Conservation (phyloP, 2,329 filamentous ascomycete species). For the Colletotrichum sp. region DNA sequence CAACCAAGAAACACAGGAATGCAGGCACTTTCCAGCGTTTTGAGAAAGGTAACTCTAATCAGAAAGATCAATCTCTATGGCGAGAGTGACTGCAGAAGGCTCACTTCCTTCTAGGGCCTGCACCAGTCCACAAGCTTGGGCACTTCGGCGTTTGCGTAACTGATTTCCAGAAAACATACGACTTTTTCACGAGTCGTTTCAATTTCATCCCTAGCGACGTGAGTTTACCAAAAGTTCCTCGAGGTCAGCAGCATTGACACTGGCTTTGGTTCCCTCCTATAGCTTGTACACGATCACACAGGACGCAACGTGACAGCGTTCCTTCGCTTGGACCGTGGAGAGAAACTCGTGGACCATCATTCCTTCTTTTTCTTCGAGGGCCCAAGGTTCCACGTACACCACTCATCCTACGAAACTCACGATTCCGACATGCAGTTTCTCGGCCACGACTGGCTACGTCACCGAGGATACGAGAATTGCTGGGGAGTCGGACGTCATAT, state of each 20-base stretch:
- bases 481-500: slow-evolving; percentile 77
- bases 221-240: neutral
- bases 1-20: slow-evolving; percentile 45
- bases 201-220: slow-evolving; percentile 58
- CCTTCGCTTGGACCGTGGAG: slow-evolving; percentile 48
- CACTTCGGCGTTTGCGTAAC: slow-evolving; percentile 61
- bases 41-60: slow-evolving; percentile 23
- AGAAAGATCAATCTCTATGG: neutral
- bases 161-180: slow-evolving; percentile 49
- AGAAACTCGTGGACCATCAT: slow-evolving; percentile 54
- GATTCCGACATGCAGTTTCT: slow-evolving; percentile 74
- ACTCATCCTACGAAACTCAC: slow-evolving; percentile 73
- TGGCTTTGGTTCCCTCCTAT: neutral
- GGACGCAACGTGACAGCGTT: slow-evolving; percentile 47
- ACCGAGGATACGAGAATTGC: slow-evolving; percentile 66
- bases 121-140: slow-evolving; percentile 57
- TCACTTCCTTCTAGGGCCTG: slow-evolving; percentile 36
- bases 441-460: slow-evolving; percentile 71
- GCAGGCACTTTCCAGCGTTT: slow-evolving; percentile 55
- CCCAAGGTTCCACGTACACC: slow-evolving; percentile 62
- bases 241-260: neutral
- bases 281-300: slow-evolving; percentile 23
- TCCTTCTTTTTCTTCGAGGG: slow-evolving; percentile 56
- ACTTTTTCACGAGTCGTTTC: slow-evolving; percentile 55
- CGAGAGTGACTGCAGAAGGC: neutral